phyloP scores from a whole-genome alignment of 2,329 filamentous ascomycete genomes.

The Paraphaeosphaeria minitans region DNA sequence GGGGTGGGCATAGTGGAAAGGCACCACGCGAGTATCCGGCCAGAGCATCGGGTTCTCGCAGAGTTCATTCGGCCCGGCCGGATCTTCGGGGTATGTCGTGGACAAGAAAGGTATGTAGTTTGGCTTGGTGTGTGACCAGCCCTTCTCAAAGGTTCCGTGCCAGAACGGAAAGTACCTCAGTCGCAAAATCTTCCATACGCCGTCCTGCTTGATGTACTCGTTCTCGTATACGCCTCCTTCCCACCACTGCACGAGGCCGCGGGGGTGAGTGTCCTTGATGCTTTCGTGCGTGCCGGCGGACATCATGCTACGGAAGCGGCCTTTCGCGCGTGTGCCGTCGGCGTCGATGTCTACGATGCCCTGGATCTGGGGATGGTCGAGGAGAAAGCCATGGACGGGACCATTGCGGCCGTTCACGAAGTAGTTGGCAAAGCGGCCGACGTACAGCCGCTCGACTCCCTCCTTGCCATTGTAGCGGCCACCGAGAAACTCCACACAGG shows the following conservation, averaged over 20 bases:
- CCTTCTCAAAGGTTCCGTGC: constrained; percentile 59
- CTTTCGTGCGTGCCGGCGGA: constrained; percentile 60
- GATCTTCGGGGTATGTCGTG: constrained; percentile 57
- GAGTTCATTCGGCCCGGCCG: constrained; percentile 58
- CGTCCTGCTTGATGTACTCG: constrained; percentile 62
- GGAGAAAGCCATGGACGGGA: constrained; percentile 60
- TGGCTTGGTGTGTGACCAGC: constrained; percentile 60
- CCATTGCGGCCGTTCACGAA: constrained; percentile 63
- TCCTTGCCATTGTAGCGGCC: constrained; percentile 59
- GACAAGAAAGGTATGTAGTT: constrained; percentile 60
- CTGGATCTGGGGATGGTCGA: constrained; percentile 64
- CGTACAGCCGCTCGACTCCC: constrained; percentile 59
- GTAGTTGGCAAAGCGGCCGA: constrained; percentile 56
- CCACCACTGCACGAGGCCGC: constrained; percentile 62
- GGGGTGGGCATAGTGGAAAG: constrained; percentile 60
- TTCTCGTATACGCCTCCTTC: constrained; percentile 65
- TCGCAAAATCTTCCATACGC: constrained; percentile 60
- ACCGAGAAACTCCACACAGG: constrained; percentile 62
- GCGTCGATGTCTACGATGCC: constrained; percentile 60
- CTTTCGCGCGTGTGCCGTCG: constrained; percentile 55
- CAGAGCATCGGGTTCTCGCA: constrained; percentile 61
- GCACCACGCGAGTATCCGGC: constrained; percentile 61
- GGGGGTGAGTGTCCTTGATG: constrained; percentile 57
- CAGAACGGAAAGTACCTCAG: constrained; percentile 64
- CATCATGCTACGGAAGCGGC: constrained; percentile 62